Percentiles rank a stretch among this genome's conserved stretches.
Evolutionary conservation across 345 rosid species (phyloP).

Genomic region (Reutealis trisperma): DNA sequence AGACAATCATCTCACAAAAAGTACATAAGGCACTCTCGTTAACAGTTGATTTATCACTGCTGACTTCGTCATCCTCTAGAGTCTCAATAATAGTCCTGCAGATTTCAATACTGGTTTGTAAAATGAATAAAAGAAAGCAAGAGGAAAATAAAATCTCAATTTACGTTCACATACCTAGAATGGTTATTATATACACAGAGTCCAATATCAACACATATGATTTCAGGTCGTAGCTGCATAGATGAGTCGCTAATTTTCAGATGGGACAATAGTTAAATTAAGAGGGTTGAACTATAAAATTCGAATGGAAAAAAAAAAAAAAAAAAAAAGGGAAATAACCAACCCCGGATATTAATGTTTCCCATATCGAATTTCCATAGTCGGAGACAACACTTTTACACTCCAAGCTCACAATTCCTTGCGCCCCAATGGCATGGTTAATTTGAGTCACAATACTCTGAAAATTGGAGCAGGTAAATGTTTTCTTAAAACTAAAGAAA

Average conservation of each 20-base stretch:
- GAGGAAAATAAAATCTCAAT: neutral
- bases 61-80: conserved; percentile 24
- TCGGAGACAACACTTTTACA: conserved; percentile 40
- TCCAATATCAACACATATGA: conserved; percentile 50
- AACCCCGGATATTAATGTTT: conserved; percentile 51
- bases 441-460: conserved; percentile 52
- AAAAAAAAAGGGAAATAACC: conserved; percentile 20
- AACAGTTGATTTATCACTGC: neutral
- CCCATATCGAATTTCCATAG: conserved; percentile 52
- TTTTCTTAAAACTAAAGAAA: neutral
- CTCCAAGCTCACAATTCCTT: conserved; percentile 48
- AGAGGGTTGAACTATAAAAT: neutral
- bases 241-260: neutral
- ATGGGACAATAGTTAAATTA: neutral
- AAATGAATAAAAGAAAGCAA: neutral
- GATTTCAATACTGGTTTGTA: conserved; percentile 8
- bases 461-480: conserved; percentile 16
- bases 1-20: conserved; percentile 51
- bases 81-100: conserved; percentile 36
- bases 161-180: conserved; percentile 14
- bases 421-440: conserved; percentile 57
- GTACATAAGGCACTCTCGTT: conserved; percentile 38
- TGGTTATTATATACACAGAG: conserved; percentile 41
- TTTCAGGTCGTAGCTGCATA: conserved; percentile 50
- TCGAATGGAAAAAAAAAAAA: neutral